Percentiles rank a stretch among this genome's conserved stretches.
These are phyloP conservation scores for Diplodia seriata DNA, from an alignment of 2,329 filamentous ascomycete genomes.

Conservation along the genomic window DNA sequence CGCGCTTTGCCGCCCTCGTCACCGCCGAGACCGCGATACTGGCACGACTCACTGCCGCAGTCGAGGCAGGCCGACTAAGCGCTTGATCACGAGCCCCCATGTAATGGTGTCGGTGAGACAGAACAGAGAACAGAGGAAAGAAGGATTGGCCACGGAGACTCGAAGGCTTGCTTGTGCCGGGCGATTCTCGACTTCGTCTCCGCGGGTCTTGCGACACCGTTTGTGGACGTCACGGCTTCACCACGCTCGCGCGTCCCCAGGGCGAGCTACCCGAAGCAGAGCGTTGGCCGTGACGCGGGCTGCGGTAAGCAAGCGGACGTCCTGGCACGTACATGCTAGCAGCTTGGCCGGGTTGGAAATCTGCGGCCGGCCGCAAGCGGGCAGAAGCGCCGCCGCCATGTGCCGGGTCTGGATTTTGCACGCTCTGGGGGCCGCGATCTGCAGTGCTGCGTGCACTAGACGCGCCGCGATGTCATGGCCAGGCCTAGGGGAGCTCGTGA, in stretches of 20 bases:
- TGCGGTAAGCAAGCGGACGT: constrained; percentile 4
- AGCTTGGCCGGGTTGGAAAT: background rate
- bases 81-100: constrained; percentile 1
- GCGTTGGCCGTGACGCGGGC: constrained; percentile 15
- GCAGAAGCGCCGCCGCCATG: constrained; percentile 13
- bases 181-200: background rate
- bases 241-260: constrained; percentile 9
- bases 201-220: background rate
- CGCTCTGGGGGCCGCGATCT: constrained; percentile 24
- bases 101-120: background rate
- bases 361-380: constrained; percentile 15
- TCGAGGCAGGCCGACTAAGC: background rate
- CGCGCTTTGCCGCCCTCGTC: background rate
- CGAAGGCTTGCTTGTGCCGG: background rate
- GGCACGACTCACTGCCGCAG: background rate
- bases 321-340: constrained; percentile 1
- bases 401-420: constrained; percentile 19
- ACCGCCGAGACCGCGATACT: constrained; percentile 1
- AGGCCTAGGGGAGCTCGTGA: background rate
- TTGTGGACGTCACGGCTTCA: background rate
- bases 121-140: background rate
- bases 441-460: constrained; percentile 22
- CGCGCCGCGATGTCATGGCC: constrained; percentile 24
- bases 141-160: background rate
- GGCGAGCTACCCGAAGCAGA: constrained; percentile 5